A percentile compares a stretch with the other conserved stretches of the same genome.
phyloP scores from a whole-genome alignment of 331 rosid genomes.

The Prunus yedoensis region DNA sequence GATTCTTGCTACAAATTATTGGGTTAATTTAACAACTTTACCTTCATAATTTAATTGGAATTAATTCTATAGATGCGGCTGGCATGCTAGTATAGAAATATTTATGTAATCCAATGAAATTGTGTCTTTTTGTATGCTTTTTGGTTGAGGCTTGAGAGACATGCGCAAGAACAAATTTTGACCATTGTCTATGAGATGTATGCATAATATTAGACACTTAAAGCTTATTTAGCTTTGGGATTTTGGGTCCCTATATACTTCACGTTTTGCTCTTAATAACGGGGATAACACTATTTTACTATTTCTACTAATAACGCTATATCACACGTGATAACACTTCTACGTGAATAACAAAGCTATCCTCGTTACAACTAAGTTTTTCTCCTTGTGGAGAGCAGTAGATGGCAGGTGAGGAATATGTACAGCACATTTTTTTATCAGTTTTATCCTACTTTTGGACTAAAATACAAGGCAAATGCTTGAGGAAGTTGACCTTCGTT shows the following conservation, averaged over 20 bases:
- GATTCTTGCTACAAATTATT: constrained; percentile 17
- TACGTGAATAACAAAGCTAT: no score
- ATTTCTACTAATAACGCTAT: no score
- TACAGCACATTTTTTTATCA: neutral
- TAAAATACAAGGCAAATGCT: constrained; percentile 10
- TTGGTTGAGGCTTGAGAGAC: neutral
- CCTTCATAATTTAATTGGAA: neutral
- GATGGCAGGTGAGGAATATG: constrained; percentile 17
- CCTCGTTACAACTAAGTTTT: neutral
- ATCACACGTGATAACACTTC: no score
- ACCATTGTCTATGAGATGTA: neutral
- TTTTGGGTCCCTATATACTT: constrained; percentile 7
- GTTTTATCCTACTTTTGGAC: neutral
- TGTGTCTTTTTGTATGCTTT: neutral
- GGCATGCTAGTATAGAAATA: neutral
- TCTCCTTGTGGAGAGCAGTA: no score
- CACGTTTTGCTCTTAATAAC: constrained; percentile 10
- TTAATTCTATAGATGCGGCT: neutral
- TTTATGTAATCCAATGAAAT: neutral
- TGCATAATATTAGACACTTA: neutral
- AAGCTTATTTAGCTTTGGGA: neutral
- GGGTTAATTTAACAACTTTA: neutral
- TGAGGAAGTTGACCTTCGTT: constrained; percentile 7
- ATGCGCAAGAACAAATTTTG: constrained; percentile 3
- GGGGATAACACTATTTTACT: no score